phyloP scores from a whole-genome alignment of 2,329 filamentous ascomycete genomes.

The Trichoderma sp. region DNA sequence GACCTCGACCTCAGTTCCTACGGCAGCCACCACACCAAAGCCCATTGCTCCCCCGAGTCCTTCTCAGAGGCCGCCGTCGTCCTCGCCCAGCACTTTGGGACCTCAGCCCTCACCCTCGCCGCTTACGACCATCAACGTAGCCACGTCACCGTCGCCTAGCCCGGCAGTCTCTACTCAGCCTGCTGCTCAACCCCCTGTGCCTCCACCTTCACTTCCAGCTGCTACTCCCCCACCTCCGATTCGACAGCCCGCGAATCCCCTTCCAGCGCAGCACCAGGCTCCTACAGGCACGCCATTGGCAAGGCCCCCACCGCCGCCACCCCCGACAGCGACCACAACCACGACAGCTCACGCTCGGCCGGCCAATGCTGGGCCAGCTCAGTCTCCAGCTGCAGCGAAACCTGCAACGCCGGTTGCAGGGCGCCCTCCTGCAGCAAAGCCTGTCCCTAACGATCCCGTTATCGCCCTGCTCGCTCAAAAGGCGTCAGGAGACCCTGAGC shows the following conservation, averaged over 20 bases:
- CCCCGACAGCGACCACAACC: constrained; percentile 26
- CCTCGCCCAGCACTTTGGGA: constrained; percentile 22
- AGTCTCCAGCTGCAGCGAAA: constrained; percentile 25
- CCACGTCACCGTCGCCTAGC: constrained; percentile 10
- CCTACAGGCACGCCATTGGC: constrained; percentile 22
- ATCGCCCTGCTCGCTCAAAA: constrained; percentile 76
- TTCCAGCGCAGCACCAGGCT: constrained; percentile 24
- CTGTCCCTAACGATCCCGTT: constrained; percentile 63
- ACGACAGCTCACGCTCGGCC: constrained; percentile 25
- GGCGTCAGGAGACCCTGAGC: constrained; percentile 67
- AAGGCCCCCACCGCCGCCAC: constrained; percentile 27
- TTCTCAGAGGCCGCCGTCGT: constrained; percentile 26
- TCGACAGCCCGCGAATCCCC: constrained; percentile 26
- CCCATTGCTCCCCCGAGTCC: constrained; percentile 24
- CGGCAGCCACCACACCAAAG: constrained; percentile 15
- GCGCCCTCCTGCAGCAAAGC: constrained; percentile 25
- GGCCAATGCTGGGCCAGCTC: constrained; percentile 20
- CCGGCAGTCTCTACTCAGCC: background rate
- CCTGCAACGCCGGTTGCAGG: constrained; percentile 22
- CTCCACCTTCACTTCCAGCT: constrained; percentile 24
- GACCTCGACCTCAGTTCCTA: constrained; percentile 21
- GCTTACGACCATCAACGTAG: constrained; percentile 1
- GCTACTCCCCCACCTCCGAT: constrained; percentile 25
- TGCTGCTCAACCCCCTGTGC: constrained; percentile 11
- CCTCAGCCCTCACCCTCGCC: constrained; percentile 16